Evolutionary conservation across 139 green algal species (phyloP).

Genomic region (Picochlorum costavermella): DNA sequence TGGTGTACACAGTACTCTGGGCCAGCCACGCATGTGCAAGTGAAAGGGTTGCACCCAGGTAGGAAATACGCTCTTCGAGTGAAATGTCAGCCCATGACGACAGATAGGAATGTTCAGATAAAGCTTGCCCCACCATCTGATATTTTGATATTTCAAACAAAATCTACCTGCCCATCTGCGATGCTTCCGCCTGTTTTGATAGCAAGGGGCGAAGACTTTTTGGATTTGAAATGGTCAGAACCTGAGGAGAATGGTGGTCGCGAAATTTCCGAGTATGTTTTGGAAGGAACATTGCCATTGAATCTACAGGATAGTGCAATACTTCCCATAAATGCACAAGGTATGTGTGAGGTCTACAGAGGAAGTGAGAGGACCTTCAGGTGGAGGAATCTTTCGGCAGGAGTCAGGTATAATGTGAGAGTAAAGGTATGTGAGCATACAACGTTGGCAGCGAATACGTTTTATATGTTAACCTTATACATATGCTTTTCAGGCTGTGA

Average conservation of each 20-base stretch:
- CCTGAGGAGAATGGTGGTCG: slow-evolving; percentile 55
- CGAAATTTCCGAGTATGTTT: slow-evolving; percentile 32
- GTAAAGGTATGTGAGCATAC: slow-evolving; percentile 33
- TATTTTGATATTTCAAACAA: slow-evolving; percentile 33
- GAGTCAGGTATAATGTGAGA: slow-evolving; percentile 35
- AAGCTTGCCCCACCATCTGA: slow-evolving; percentile 21
- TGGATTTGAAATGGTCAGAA: slow-evolving; percentile 55
- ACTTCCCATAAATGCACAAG: slow-evolving; percentile 16
- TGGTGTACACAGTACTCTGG: slow-evolving; percentile 27
- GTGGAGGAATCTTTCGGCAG: slow-evolving; percentile 35
- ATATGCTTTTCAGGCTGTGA: slow-evolving; percentile 12
- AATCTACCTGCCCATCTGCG: slow-evolving; percentile 29
- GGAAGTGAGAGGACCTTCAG: slow-evolving; percentile 41
- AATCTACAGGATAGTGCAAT: not conserved
- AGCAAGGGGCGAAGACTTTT: slow-evolving; percentile 27
- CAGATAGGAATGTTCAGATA: slow-evolving; percentile 16
- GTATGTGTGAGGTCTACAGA: slow-evolving; percentile 41
- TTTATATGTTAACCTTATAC: not conserved
- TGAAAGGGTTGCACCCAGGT: slow-evolving; percentile 39
- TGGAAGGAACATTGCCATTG: slow-evolving; percentile 15
- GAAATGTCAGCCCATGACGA: slow-evolving; percentile 5
- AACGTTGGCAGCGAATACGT: not conserved
- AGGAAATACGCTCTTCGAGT: slow-evolving; percentile 42
- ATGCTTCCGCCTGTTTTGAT: slow-evolving; percentile 33
- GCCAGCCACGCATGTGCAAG: slow-evolving; percentile 31